Percentiles rank a stretch among this genome's conserved stretches.
Conservation (phyloP, 106 monocot species). For the Platanthera guangdongensis region DNA sequence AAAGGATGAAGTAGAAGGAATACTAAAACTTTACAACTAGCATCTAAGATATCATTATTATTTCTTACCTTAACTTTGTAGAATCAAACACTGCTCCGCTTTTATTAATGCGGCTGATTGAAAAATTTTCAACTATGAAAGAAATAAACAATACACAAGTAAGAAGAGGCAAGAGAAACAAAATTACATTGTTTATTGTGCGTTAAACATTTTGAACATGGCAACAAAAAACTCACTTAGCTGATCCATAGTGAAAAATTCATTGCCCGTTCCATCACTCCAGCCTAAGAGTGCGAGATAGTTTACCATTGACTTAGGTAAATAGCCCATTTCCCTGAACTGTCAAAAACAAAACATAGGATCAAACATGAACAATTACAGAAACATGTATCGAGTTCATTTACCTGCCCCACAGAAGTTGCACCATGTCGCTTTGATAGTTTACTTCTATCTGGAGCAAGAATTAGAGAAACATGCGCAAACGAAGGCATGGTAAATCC, state of each 20-base stretch:
- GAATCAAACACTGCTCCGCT: constrained; percentile 95
- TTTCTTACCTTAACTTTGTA: constrained; percentile 72
- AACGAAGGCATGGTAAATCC: constrained; percentile 90
- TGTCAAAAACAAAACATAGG: constrained; percentile 11
- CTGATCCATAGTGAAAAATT: constrained; percentile 85
- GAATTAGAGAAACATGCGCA: constrained; percentile 98
- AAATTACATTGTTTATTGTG: constrained; percentile 3
- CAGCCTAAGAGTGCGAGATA: constrained; percentile 92
- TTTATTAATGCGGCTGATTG: constrained; percentile 90
- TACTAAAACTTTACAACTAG: background rate
- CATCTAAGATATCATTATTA: background rate
- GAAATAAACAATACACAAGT: constrained; percentile 6
- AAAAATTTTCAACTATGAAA: constrained; percentile 78
- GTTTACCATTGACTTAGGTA: constrained; percentile 94
- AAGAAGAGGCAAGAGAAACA: background rate
- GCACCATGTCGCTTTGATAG: constrained; percentile 99
- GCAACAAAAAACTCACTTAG: constrained; percentile 51
- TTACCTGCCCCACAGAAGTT: constrained; percentile 98
- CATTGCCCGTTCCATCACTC: constrained; percentile 99
- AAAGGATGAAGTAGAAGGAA: background rate
- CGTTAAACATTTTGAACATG: background rate
- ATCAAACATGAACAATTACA: background rate
- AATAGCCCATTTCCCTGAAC: constrained; percentile 96
- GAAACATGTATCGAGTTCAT: background rate
- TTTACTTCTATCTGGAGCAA: constrained; percentile 97